phyloP scores from a whole-genome alignment of 495 filamentous ascomycete genomes.

The Ramalina peruviana region DNA sequence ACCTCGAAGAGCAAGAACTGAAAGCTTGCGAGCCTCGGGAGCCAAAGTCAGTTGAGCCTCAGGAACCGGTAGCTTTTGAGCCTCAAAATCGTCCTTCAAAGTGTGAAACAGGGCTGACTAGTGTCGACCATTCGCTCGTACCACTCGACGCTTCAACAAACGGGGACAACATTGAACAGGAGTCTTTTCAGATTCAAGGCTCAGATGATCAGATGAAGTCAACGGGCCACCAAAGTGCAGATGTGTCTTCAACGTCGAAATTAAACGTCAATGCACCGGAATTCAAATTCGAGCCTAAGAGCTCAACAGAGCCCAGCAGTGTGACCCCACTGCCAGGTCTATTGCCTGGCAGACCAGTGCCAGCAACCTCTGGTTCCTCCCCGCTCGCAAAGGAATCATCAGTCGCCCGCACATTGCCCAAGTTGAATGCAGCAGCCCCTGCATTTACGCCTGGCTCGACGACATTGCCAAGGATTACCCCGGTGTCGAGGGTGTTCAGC shows the following conservation, averaged over 20 bases:
- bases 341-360: background rate
- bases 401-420: background rate
- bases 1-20: constrained; percentile 36
- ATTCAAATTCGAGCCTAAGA: constrained; percentile 67
- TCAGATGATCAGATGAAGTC: background rate
- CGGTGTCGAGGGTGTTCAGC: background rate
- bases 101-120: too few relatives aligned
- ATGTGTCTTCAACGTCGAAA: constrained; percentile 46
- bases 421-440: constrained; percentile 48
- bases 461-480: constrained; percentile 7
- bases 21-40: too few relatives aligned
- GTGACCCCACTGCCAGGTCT: constrained; percentile 38
- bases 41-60: too few relatives aligned
- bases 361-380: background rate
- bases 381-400: background rate
- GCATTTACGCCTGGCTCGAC: constrained; percentile 50
- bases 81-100: too few relatives aligned
- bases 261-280: constrained; percentile 80
- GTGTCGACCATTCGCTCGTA: constrained; percentile 8
- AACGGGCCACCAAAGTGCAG: background rate
- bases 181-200: too few relatives aligned
- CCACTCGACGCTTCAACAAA: constrained; percentile 11
- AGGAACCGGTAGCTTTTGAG: too few relatives aligned
- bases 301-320: constrained; percentile 44
- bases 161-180: constrained; percentile 1